A percentile compares a stretch with the other conserved stretches of the same genome.
Conservation (phyloP, 1,139 yeast genomes). For the Lodderomyces pseudojiufengensis region DNA sequence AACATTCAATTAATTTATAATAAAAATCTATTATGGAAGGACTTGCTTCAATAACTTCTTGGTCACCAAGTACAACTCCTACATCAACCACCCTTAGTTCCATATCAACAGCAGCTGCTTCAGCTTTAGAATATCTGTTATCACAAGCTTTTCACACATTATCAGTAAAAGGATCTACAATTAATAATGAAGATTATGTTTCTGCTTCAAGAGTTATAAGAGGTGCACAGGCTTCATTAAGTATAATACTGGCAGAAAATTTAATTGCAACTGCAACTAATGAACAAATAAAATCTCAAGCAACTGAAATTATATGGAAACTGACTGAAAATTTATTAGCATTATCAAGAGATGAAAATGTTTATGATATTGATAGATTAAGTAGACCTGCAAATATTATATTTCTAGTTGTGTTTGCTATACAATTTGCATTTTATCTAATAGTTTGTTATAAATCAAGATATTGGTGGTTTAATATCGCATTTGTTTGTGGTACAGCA, state of each 20-base stretch:
- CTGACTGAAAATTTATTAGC: constrained; percentile 29
- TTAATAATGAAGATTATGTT: constrained; percentile 13
- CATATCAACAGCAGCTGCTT: constrained; percentile 17
- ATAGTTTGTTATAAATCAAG: constrained; percentile 35
- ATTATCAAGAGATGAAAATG: constrained; percentile 20
- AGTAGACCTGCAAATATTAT: constrained; percentile 24
- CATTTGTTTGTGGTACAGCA: constrained; percentile 57
- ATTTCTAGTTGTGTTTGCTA: constrained; percentile 20
- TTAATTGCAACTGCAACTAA: constrained; percentile 40
- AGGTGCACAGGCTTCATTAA: constrained; percentile 34
- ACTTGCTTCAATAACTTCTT: constrained; percentile 8
- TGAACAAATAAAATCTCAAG: constrained; percentile 21
- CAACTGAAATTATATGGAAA: constrained; percentile 28
- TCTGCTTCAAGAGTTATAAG: constrained; percentile 24
- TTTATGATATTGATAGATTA: constrained; percentile 32
- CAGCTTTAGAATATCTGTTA: constrained; percentile 16
- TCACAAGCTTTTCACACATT: constrained; percentile 13
- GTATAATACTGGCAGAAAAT: constrained; percentile 28
- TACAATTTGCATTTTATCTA: constrained; percentile 18
- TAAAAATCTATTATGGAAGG: no score
- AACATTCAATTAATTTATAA: no score
- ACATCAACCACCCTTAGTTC: constrained; percentile 12
- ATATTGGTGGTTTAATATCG: constrained; percentile 72
- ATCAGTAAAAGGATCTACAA: constrained; percentile 16
- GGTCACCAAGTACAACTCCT: constrained; percentile 14